phyloP scores from a whole-genome alignment of 2,329 filamentous ascomycete species.

The Stagonosporopsis chrysanthemi region DNA sequence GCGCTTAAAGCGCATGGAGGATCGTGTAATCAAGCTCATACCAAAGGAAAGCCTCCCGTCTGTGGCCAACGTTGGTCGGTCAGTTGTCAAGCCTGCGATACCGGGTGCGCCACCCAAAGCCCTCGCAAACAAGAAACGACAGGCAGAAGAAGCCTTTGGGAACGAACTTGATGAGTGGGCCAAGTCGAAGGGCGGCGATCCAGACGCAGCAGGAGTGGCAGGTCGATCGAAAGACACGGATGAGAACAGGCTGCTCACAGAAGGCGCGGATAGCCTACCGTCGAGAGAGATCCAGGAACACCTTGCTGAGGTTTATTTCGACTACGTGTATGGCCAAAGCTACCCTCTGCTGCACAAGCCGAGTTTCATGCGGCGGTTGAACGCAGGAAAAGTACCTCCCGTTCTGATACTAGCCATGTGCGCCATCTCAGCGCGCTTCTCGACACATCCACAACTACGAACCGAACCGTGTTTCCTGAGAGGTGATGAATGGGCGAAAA shows the following conservation, averaged over 20 bases:
- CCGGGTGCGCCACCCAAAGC: slow-evolving; percentile 65
- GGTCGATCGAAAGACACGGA: slow-evolving; percentile 63
- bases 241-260: slow-evolving; percentile 77
- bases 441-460: slow-evolving; percentile 81
- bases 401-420: slow-evolving; percentile 94
- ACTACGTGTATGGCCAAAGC: slow-evolving; percentile 92
- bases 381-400: slow-evolving; percentile 80
- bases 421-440: slow-evolving; percentile 93
- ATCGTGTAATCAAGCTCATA: slow-evolving; percentile 93
- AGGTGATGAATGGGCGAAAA: slow-evolving; percentile 88
- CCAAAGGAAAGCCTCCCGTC: slow-evolving; percentile 82
- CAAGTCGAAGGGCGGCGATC: slow-evolving; percentile 61
- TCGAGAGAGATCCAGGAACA: slow-evolving; percentile 90
- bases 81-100: slow-evolving; percentile 81
- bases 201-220: slow-evolving; percentile 60
- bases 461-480: slow-evolving; percentile 82
- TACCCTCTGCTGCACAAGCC: slow-evolving; percentile 96
- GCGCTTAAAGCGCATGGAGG: slow-evolving; percentile 94
- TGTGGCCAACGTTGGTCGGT: slow-evolving; percentile 73
- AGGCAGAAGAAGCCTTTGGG: slow-evolving; percentile 86
- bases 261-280: slow-evolving; percentile 84
- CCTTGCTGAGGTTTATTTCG: slow-evolving; percentile 92
- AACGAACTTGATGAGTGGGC: slow-evolving; percentile 84
- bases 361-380: slow-evolving; percentile 91
- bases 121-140: slow-evolving; percentile 75